Conservation (phyloP, 768 basidiomycete genomes). For the Termitomyces sp. region DNA sequence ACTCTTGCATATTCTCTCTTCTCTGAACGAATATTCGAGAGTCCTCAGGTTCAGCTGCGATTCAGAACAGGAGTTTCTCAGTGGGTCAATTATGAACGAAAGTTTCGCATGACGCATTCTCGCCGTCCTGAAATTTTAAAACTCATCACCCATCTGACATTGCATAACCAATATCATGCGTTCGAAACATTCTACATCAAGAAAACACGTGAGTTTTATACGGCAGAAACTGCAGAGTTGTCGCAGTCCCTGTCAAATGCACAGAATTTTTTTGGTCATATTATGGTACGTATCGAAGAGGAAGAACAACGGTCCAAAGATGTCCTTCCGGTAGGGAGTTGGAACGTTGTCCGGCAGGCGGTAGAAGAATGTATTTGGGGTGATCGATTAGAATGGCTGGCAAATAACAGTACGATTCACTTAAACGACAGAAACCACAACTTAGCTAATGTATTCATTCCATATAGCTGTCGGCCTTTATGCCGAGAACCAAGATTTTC, state of each 20-base stretch:
- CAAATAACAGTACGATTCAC: constrained; percentile 23
- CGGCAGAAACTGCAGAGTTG: constrained; percentile 37
- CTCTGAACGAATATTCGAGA: constrained; percentile 43
- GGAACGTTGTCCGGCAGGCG: constrained; percentile 42
- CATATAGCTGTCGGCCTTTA: constrained; percentile 46
- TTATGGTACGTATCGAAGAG: constrained; percentile 40
- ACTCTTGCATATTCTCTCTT: constrained; percentile 57
- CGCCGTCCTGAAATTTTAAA: constrained; percentile 35
- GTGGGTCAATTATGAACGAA: constrained; percentile 55
- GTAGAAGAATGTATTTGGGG: constrained; percentile 49
- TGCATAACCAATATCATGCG: constrained; percentile 50
- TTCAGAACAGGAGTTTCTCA: constrained; percentile 39
- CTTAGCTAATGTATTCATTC: not conserved
- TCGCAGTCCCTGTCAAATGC: constrained; percentile 35
- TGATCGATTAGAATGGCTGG: constrained; percentile 32
- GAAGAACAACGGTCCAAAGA: constrained; percentile 51
- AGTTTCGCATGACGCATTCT: constrained; percentile 29
- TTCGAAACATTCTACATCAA: constrained; percentile 56
- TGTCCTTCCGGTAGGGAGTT: constrained; percentile 45
- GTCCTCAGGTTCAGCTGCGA: constrained; percentile 33
- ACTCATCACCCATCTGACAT: constrained; percentile 53
- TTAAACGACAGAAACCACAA: not conserved
- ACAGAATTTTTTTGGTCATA: constrained; percentile 47
- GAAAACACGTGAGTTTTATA: constrained; percentile 48
- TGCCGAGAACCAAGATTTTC: constrained; percentile 40